These are phyloP conservation scores for Hypericum androsaemum DNA, from an alignment of 345 rosid genomes.

Conservation along the genomic window DNA sequence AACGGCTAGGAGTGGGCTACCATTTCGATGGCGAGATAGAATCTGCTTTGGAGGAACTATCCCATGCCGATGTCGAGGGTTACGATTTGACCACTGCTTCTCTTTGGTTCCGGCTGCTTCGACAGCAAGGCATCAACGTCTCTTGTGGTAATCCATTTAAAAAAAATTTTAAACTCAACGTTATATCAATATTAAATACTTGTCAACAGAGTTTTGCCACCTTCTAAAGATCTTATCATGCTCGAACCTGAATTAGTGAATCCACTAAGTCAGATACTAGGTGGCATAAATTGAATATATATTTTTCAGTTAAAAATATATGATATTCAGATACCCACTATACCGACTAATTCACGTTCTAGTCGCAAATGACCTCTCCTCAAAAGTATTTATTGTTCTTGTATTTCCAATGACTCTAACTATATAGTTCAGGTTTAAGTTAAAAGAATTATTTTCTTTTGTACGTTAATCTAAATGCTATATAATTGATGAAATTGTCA, in stretches of 20 bases:
- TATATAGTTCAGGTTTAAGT: too few relatives aligned
- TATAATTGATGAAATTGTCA: not conserved
- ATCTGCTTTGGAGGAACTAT: not conserved
- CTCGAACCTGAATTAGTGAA: too few relatives aligned
- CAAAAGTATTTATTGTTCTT: too few relatives aligned
- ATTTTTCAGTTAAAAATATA: too few relatives aligned
- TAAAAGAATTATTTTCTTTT: not conserved
- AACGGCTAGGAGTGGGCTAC: not conserved
- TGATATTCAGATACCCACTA: too few relatives aligned
- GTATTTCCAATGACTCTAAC: too few relatives aligned
- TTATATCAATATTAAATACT: too few relatives aligned
- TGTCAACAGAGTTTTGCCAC: not conserved
- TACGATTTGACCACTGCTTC: not conserved
- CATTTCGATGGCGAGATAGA: not conserved
- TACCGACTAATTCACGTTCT: too few relatives aligned
- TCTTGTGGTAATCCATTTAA: constrained; percentile 2
- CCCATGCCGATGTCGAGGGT: not conserved
- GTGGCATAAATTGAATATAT: too few relatives aligned
- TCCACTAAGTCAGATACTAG: too few relatives aligned
- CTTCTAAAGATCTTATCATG: not conserved
- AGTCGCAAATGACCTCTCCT: too few relatives aligned
- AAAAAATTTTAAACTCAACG: not conserved
- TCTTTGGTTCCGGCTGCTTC: constrained; percentile 7
- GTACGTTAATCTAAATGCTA: not conserved
- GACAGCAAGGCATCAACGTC: constrained; percentile 11